Conservation (phyloP, 306 rosid genomes). For the barrel medic (Medicago truncatula) region DNA sequence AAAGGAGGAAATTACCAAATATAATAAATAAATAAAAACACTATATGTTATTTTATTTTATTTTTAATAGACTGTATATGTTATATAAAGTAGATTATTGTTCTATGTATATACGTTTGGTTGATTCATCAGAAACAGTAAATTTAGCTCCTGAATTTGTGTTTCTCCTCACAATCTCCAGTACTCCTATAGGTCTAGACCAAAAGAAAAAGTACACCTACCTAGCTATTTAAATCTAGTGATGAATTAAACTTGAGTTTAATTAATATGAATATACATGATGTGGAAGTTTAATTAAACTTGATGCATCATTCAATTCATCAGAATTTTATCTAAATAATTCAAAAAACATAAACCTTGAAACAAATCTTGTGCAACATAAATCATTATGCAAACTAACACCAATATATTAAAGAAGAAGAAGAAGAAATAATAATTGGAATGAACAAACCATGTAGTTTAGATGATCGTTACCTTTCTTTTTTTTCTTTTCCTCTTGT, state of each 20-base stretch:
- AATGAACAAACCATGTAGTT: constrained; percentile 39
- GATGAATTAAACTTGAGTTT: constrained; percentile 30
- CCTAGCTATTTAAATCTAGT: neutral
- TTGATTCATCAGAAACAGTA: constrained; percentile 22
- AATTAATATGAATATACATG: neutral
- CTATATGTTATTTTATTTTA: no score
- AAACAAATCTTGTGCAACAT: constrained; percentile 29
- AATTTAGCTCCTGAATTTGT: constrained; percentile 18
- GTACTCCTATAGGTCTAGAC: constrained; percentile 19
- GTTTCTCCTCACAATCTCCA: constrained; percentile 1
- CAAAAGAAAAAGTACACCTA: constrained; percentile 23
- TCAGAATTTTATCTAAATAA: neutral
- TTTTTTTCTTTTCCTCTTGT: constrained; percentile 25
- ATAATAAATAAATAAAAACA: neutral
- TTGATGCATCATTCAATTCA: neutral
- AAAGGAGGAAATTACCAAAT: neutral
- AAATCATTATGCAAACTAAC: constrained; percentile 29
- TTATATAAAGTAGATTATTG: no score
- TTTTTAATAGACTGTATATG: no score
- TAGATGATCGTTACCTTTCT: constrained; percentile 54
- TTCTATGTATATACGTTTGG: neutral
- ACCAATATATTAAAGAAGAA: constrained; percentile 27
- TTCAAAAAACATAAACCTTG: constrained; percentile 28
- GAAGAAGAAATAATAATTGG: neutral
- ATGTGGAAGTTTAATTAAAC: no score